Percentiles rank a stretch among this genome's conserved stretches.
Conservation (phyloP, 2,329 filamentous ascomycete genomes). For the Neurospora crassa region DNA sequence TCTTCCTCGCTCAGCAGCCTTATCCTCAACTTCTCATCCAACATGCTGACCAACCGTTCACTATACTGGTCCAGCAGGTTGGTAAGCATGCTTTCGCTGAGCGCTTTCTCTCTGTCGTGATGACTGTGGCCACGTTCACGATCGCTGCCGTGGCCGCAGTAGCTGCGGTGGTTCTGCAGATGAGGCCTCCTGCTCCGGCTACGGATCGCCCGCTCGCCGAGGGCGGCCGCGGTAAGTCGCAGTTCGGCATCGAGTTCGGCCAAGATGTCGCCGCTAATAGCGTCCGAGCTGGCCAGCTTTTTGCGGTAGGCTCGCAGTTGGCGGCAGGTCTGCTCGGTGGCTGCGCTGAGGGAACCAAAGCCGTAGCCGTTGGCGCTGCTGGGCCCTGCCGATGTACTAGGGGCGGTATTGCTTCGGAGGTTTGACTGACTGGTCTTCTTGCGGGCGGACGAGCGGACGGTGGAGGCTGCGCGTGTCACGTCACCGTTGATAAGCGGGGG, state of each 20-base stretch:
- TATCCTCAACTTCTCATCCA: constrained; percentile 61
- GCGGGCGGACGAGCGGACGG: constrained; percentile 20
- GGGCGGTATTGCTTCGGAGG: constrained; percentile 24
- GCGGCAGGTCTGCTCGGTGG: constrained; percentile 55
- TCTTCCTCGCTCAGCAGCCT: constrained; percentile 19
- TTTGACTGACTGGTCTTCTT: constrained; percentile 41
- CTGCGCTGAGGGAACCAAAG: constrained; percentile 48
- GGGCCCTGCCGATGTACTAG: background rate
- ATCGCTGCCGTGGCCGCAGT: background rate
- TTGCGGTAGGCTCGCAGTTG: constrained; percentile 53
- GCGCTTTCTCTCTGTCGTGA: constrained; percentile 20
- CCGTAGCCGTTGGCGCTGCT: constrained; percentile 22
- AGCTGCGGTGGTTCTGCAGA: background rate
- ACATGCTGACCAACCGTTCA: constrained; percentile 57
- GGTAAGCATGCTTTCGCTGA: constrained; percentile 49
- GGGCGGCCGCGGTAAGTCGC: constrained; percentile 50
- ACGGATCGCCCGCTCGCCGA: constrained; percentile 47
- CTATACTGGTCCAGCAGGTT: constrained; percentile 68
- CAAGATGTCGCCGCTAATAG: constrained; percentile 47
- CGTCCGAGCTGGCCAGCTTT: constrained; percentile 46
- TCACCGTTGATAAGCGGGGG: constrained; percentile 14
- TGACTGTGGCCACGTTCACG: background rate
- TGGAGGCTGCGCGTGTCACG: background rate
- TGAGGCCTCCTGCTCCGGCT: constrained; percentile 22
- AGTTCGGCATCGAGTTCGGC: constrained; percentile 56